A percentile compares a stretch with the other conserved stretches of the same genome.
Conservation (phyloP, 768 basidiomycete genomes). For the Pulveroboletus sp. region DNA sequence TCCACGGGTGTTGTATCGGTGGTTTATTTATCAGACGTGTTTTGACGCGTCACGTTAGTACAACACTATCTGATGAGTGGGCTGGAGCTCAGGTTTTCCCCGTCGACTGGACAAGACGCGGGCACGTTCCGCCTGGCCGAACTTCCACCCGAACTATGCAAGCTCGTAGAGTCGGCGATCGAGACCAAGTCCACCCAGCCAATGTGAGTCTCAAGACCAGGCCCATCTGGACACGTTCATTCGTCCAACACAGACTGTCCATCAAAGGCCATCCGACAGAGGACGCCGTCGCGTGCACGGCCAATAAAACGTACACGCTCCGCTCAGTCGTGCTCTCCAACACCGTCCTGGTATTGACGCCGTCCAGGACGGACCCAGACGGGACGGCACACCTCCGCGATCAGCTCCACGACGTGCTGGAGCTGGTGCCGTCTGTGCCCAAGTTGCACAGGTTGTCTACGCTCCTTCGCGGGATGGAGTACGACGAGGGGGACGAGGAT, state of each 20-base stretch:
- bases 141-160: slow-evolving; percentile 64
- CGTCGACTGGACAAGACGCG: slow-evolving; percentile 42
- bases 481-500: slow-evolving; percentile 61
- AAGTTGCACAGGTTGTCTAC: slow-evolving; percentile 62
- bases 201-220: slow-evolving; percentile 13
- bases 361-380: slow-evolving; percentile 34
- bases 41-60: too few relatives aligned
- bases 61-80: slow-evolving; percentile 19
- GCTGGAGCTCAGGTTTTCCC: slow-evolving; percentile 49
- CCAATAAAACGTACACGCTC: slow-evolving; percentile 72
- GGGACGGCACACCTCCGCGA: slow-evolving; percentile 68
- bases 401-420: slow-evolving; percentile 78
- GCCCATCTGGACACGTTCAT: neutral
- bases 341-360: slow-evolving; percentile 70
- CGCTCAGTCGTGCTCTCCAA: slow-evolving; percentile 90
- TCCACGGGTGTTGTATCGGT: neutral
- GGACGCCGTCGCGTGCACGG: slow-evolving; percentile 87
- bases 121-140: slow-evolving; percentile 69
- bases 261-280: slow-evolving; percentile 82
- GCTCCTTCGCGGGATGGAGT: slow-evolving; percentile 61
- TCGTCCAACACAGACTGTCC: slow-evolving; percentile 43
- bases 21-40: too few relatives aligned
- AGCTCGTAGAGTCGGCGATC: slow-evolving; percentile 53
- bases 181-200: slow-evolving; percentile 33
- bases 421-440: slow-evolving; percentile 75